A percentile compares a stretch with the other conserved stretches of the same genome.
Evolutionary conservation across 345 rosid species (phyloP).

Genomic region (Jatropha curcas): DNA sequence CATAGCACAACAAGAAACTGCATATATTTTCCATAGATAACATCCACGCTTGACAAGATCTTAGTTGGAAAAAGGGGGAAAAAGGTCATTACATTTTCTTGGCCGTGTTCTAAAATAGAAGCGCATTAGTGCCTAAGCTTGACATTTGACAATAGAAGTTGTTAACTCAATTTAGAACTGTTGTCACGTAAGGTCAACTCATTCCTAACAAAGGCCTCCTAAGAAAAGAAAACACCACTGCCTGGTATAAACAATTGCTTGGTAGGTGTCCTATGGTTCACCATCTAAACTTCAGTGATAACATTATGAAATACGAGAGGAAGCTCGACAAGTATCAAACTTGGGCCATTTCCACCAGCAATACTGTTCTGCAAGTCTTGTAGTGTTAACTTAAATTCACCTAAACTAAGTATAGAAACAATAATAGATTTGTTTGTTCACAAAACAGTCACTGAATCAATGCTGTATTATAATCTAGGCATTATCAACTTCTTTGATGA

Average conservation of each 20-base stretch:
- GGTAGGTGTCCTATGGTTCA: not conserved
- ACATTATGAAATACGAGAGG: not conserved
- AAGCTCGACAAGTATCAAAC: not conserved
- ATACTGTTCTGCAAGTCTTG: not conserved
- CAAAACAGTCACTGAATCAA: not conserved
- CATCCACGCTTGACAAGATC: not conserved
- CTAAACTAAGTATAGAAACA: not conserved
- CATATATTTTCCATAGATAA: not conserved
- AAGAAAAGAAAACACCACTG: not conserved
- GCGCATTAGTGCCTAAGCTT: too few species aligned
- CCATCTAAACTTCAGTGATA: not conserved
- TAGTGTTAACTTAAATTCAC: not conserved
- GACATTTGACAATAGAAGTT: not conserved
- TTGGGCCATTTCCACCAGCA: not conserved
- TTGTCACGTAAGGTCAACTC: not conserved
- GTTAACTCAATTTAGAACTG: not conserved
- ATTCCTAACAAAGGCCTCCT: not conserved
- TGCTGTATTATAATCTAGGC: not conserved
- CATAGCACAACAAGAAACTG: too few species aligned
- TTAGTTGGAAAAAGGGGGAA: not conserved
- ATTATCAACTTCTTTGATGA: not conserved
- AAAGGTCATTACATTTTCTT: not conserved
- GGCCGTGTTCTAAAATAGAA: too few species aligned
- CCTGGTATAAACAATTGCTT: not conserved
- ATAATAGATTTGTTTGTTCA: not conserved